phyloP scores from a whole-genome alignment of 768 basidiomycete species.

The Naganishia friedmannii region DNA sequence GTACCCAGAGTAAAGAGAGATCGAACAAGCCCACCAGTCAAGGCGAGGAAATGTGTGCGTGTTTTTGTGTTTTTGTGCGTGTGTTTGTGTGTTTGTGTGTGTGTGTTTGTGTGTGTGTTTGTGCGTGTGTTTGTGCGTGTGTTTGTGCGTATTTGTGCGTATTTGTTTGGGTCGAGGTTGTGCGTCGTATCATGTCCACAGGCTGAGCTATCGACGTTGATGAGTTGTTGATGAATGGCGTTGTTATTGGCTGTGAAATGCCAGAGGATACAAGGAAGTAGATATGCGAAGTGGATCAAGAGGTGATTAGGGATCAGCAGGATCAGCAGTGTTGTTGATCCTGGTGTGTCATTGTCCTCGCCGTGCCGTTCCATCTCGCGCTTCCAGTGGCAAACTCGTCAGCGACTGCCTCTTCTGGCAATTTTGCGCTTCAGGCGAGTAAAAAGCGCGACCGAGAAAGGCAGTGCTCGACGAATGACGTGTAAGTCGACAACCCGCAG shows the following conservation, averaged over 20 bases:
- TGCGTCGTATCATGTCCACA: not conserved
- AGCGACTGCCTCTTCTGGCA: constrained; percentile 5
- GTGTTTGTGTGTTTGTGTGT: not conserved
- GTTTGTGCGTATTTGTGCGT: not conserved
- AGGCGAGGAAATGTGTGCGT: constrained; percentile 15
- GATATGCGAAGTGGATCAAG: not conserved
- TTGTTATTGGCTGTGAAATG: not conserved
- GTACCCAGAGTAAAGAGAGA: not conserved
- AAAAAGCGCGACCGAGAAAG: not conserved
- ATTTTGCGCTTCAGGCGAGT: not conserved
- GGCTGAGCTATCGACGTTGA: too few species aligned
- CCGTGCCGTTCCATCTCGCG: not conserved
- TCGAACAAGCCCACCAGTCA: constrained; percentile 13
- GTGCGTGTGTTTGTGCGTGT: not conserved
- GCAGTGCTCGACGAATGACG: not conserved
- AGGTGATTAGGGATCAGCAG: not conserved
- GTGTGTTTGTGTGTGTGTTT: not conserved
- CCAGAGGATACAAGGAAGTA: too few species aligned
- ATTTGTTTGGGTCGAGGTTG: not conserved
- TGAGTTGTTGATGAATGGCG: not conserved
- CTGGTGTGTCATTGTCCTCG: not conserved
- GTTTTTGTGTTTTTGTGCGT: not conserved
- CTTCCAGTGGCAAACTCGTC: not conserved
- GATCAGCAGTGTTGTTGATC: not conserved
- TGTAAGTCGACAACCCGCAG: not conserved